phyloP scores from a whole-genome alignment of 148 eudicot species.

The Heliosperma pusillum region DNA sequence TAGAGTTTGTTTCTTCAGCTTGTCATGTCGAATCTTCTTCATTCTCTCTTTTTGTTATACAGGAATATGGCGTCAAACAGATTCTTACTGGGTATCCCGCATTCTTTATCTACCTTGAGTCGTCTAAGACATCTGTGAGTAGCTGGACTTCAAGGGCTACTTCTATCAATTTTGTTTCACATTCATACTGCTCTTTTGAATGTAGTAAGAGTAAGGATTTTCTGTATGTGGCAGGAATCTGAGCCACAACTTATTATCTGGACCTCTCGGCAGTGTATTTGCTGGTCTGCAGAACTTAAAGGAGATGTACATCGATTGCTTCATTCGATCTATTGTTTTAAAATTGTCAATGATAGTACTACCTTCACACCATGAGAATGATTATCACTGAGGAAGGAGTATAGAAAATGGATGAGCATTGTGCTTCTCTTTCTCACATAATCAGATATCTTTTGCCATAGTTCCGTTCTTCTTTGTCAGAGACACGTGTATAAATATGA shows the following conservation, averaged over 20 bases:
- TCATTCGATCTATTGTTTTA: background rate
- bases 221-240: conserved; percentile 56
- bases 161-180: background rate
- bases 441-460: background rate
- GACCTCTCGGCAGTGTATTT: conserved; percentile 73
- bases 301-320: conserved; percentile 61
- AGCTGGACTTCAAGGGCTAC: conserved; percentile 18
- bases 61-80: conserved; percentile 77
- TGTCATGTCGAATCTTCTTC: background rate
- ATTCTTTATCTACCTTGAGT: conserved; percentile 50
- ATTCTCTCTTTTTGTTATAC: conserved; percentile 23
- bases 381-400: background rate
- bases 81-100: conserved; percentile 59
- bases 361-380: background rate
- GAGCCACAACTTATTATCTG: conserved; percentile 72
- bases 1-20: background rate
- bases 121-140: conserved; percentile 77
- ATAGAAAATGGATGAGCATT: background rate
- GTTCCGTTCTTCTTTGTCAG: no score
- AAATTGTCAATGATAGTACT: background rate
- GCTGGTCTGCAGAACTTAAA: conserved; percentile 51
- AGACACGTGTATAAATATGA: background rate
- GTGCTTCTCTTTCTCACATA: background rate
- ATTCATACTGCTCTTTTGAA: background rate
- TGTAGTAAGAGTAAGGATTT: conserved; percentile 15